A percentile compares a stretch with the other conserved stretches of the same genome.
These are phyloP conservation scores for Bolboschoenoplectus hybrid DNA, from an alignment of 202 grass and related monocot genomes.

Conservation along the genomic window DNA sequence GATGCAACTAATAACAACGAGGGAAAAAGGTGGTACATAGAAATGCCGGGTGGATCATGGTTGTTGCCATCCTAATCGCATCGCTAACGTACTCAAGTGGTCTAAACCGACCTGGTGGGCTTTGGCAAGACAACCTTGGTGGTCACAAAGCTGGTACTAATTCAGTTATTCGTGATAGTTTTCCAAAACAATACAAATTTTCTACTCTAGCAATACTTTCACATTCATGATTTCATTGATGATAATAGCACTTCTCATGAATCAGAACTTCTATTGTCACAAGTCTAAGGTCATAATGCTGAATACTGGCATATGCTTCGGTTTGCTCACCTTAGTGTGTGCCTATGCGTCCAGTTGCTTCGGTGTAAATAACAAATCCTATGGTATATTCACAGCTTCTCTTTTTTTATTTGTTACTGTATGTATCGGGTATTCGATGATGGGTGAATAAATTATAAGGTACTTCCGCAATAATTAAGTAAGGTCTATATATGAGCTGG, in stretches of 20 bases:
- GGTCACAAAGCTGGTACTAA: constrained; percentile 44
- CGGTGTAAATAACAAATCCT: background rate
- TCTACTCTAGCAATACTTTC: constrained; percentile 55
- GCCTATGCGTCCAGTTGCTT: constrained; percentile 43
- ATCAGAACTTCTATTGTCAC: constrained; percentile 8
- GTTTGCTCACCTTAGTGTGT: constrained; percentile 46
- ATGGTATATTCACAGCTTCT: background rate
- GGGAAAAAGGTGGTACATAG: constrained; percentile 45
- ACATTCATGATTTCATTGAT: constrained; percentile 57
- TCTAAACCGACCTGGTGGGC: constrained; percentile 54
- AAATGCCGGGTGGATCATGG: constrained; percentile 49
- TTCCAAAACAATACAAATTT: constrained; percentile 31
- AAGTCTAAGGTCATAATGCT: constrained; percentile 40
- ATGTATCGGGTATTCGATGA: background rate
- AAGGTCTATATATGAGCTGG: no score
- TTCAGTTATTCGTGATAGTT: constrained; percentile 35
- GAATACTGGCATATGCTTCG: constrained; percentile 27
- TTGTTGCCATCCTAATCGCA: constrained; percentile 47
- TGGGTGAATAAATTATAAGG: background rate
- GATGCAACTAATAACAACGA: background rate
- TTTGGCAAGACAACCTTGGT: constrained; percentile 48
- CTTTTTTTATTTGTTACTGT: background rate
- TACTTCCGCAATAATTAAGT: no score
- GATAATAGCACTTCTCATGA: constrained; percentile 55
- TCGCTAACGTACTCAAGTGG: constrained; percentile 48